Base-by-base conservation (phyloP, 176 grass and related monocot species). In the Hyparrhenia diplandra region DNA sequence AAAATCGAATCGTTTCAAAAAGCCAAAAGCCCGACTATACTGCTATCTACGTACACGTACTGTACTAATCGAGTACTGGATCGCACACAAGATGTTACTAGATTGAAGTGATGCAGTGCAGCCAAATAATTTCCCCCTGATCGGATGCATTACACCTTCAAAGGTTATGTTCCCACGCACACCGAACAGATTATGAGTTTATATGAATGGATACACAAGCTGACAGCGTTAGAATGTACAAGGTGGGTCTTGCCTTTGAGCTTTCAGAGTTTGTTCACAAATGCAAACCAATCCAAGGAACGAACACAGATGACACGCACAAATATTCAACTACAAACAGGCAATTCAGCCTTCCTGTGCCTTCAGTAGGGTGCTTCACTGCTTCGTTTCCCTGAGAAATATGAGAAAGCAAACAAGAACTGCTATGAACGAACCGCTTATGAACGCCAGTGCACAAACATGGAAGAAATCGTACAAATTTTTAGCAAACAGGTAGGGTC, bases 301-400 rank as follows among this genome's bases (percentile, higher is more conserved):
- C 35, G 1, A 89, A 62, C 76, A 83, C 58, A 28, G 21, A 80
- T 32, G n/a, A n/a, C n/a, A n/a, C n/a, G 21, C 40, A 84, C 82
- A 89, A 6, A 54, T 85, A 13, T 37, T 23, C 68, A n/a, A 49
- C 69, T 14, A 75, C 29, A 24, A 66, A 47, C 31, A 17, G 10
- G 49, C 67, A 41, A 47, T 45, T 70, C 40, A 77, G 51, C 58
- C 25, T 42, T 72, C 20, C 24, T 30, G 27, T 32, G 71, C 52
- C 82, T 76, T 35, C 70, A 34, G 41, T 27, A 45, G 67, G 41
- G 51, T 40, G 46, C 59, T n/a, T n/a, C n/a, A n/a, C n/a, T n/a
- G n/a, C n/a, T 80, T 67, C 11, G 2, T 34, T 41, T 70, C 63
- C 55, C 82, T 76, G 54, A 16, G 27, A 63, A 71, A 76, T 63